Percentiles rank a stretch among this genome's conserved stretches.
phyloP scores from a whole-genome alignment of 75 land plant species.

The Adiantum capillusveneris region DNA sequence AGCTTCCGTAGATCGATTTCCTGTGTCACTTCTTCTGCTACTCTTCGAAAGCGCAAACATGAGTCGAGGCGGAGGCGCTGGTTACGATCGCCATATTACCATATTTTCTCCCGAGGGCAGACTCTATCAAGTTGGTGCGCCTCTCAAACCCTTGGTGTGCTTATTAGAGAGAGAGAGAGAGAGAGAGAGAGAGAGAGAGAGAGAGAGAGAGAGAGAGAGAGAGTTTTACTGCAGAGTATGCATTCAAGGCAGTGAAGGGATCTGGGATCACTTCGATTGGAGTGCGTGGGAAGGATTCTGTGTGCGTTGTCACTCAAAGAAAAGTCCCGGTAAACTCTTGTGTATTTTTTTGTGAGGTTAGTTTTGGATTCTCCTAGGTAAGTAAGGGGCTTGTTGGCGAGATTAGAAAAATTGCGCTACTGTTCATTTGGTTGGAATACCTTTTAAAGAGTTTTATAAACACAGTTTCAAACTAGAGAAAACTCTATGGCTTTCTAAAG shows the following conservation, averaged over 20 bases:
- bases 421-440: too few species aligned
- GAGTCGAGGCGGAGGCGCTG: constrained; percentile 71
- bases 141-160: background rate
- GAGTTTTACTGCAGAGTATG: constrained; percentile 57
- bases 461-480: too few species aligned
- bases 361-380: too few species aligned
- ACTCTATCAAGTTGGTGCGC: constrained; percentile 73
- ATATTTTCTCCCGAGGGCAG: constrained; percentile 85
- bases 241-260: constrained; percentile 92
- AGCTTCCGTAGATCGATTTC: too few species aligned
- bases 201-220: background rate
- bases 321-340: constrained; percentile 79
- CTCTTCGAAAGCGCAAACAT: too few species aligned
- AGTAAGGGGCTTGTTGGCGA: too few species aligned
- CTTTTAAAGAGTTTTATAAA: too few species aligned
- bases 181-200: constrained; percentile 1
- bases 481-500: too few species aligned
- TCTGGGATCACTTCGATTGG: constrained; percentile 90
- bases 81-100: constrained; percentile 82
- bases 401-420: too few species aligned
- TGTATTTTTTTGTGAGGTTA: background rate
- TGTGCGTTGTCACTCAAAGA: constrained; percentile 95
- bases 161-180: too few species aligned
- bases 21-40: too few species aligned
- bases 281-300: constrained; percentile 84